Evolutionary conservation across 2,329 filamentous ascomycete genomes (phyloP).

Genomic region (Fusarium sp.): DNA sequence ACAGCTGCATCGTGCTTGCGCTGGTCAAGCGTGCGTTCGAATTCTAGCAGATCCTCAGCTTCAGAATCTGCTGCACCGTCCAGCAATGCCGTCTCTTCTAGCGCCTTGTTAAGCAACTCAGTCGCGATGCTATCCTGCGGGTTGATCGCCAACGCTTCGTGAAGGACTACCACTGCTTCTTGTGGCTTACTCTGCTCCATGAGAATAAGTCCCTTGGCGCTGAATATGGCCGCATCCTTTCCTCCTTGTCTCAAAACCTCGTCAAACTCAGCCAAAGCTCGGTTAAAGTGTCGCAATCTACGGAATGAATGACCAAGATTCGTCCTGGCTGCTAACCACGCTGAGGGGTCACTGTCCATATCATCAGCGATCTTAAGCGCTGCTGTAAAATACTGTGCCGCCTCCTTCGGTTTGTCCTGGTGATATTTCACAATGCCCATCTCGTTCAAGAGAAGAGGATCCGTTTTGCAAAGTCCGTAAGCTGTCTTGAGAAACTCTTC

Average conservation of each 20-base stretch:
- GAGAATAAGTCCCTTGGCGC: slow-evolving; percentile 85
- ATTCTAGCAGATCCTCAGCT: slow-evolving; percentile 61
- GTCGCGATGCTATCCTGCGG: slow-evolving; percentile 87
- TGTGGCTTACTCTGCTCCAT: slow-evolving; percentile 81
- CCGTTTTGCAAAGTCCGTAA: slow-evolving; percentile 83
- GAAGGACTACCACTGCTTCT: slow-evolving; percentile 84
- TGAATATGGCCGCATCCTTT: slow-evolving; percentile 83
- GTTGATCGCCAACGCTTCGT: slow-evolving; percentile 84
- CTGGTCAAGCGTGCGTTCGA: slow-evolving; percentile 66
- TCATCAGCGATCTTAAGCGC: slow-evolving; percentile 83
- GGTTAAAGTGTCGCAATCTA: slow-evolving; percentile 75
- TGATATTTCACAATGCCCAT: slow-evolving; percentile 97
- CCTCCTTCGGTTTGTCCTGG: slow-evolving; percentile 81
- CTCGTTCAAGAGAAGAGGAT: slow-evolving; percentile 93
- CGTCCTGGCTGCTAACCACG: slow-evolving; percentile 86
- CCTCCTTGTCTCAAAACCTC: slow-evolving; percentile 86
- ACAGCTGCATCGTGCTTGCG: slow-evolving; percentile 61
- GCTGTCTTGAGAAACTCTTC: slow-evolving; percentile 95
- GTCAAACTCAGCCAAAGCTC: slow-evolving; percentile 85
- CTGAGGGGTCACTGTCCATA: slow-evolving; percentile 83
- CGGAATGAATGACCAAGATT: slow-evolving; percentile 93
- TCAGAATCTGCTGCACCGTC: slow-evolving; percentile 62
- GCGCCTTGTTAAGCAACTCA: slow-evolving; percentile 79
- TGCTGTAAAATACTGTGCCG: slow-evolving; percentile 81
- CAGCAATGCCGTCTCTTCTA: slow-evolving; percentile 70